Percentiles rank a stretch among this genome's conserved stretches.
Evolutionary conservation across 2,329 filamentous ascomycete species (phyloP).

Genomic region (Penicillium verrucosum): DNA sequence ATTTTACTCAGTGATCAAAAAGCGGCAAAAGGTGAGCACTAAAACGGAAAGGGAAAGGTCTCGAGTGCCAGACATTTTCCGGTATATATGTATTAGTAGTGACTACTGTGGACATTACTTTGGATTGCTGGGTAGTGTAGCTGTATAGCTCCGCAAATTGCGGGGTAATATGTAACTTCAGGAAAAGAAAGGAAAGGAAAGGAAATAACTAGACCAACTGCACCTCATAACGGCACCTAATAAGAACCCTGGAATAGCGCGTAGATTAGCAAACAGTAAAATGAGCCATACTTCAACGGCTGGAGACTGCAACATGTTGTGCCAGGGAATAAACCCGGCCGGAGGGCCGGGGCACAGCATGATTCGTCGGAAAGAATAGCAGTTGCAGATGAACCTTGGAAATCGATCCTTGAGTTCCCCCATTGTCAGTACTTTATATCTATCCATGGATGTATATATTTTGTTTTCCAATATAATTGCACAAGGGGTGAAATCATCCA

Average conservation of each 20-base stretch:
- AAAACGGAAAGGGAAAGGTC: no score
- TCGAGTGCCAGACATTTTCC: no score
- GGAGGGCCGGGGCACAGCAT: conserved; percentile 15
- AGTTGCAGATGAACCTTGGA: neutral
- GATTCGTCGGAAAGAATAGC: conserved; percentile 10
- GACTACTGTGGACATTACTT: no score
- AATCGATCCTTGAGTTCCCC: neutral
- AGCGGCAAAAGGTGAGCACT: no score
- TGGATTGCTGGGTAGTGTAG: neutral
- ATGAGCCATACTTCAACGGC: neutral
- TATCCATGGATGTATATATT: neutral
- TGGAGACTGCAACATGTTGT: neutral
- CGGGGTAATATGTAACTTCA: neutral
- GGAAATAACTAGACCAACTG: neutral
- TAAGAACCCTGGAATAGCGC: neutral
- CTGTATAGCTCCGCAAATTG: neutral
- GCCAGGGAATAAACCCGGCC: conserved; percentile 6
- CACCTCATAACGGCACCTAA: neutral
- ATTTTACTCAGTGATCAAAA: no score
- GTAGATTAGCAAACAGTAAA: neutral
- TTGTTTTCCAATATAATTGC: neutral
- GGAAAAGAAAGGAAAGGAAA: neutral
- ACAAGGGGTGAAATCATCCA: neutral
- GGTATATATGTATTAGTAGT: no score
- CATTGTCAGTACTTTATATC: neutral